Base-by-base conservation (phyloP, 1,284 basidiomycete species). In the Ustilago shanxiensis region DNA sequence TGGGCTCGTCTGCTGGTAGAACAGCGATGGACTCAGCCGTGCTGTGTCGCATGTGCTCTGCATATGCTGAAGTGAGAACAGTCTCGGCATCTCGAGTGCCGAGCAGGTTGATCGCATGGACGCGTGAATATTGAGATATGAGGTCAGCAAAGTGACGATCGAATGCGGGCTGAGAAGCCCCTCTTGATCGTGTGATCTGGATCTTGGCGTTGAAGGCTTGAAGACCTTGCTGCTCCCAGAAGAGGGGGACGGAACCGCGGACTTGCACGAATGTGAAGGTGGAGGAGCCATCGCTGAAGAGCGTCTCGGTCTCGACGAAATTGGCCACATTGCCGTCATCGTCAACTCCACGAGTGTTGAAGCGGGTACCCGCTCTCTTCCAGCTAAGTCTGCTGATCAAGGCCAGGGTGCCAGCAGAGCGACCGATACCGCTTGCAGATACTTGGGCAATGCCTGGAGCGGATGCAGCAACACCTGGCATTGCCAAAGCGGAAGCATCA, bases 141-240 rank as follows among this genome's bases (percentile, higher is more conserved):
- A 99, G 88, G 60, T 94, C 92, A 24, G 91, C 89, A 75, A 98
- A 94, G 87, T 99, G 96, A 51, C 93, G 91, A 79, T 97, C 94
- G 83, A 98, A 98, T 0, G 96, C 96, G 4, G 95, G 95, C 81
- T 98, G 95, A 0, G 95, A 95, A 5, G 95, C 94, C 57, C 88
- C 87, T 76, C 94, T 92, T 0, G 97, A 95, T n/a, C 96, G 91
- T 4, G 93, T 82, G 62, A 83, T 76, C 71, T 83, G 83, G 18
- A 79, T 82, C 29, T 78, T 66, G 26, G 83, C 63, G 51, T 77
- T 84, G 61, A 82, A 76, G 16, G 83, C 74, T 58, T 81, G 83
- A 86, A 95, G 93, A 28, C 94, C 94, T 86, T 96, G 95, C 85
- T 99, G 96, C 86, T 98, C 95, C 96, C 96, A 99, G 85, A 98